Conservation (phyloP, 164 flowering plant species). For the Annona squamosa region DNA sequence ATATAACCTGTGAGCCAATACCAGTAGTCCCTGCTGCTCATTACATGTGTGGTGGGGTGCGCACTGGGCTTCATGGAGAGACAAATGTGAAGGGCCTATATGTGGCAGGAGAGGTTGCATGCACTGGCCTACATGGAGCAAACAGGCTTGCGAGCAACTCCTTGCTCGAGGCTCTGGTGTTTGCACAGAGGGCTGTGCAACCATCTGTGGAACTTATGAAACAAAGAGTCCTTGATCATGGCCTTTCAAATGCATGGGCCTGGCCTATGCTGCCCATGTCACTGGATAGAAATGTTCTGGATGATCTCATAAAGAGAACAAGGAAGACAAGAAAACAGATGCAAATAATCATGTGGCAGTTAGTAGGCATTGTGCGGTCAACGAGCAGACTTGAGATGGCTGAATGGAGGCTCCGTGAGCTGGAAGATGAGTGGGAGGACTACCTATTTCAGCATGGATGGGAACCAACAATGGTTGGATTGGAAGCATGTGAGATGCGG, state of each 20-base stretch:
- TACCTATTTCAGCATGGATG: constrained; percentile 67
- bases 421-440: constrained; percentile 81
- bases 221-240: constrained; percentile 20
- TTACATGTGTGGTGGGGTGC: constrained; percentile 99
- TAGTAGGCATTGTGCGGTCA: constrained; percentile 86
- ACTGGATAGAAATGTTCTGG: constrained; percentile 29
- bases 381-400: constrained; percentile 62
- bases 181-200: constrained; percentile 78
- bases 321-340: constrained; percentile 50
- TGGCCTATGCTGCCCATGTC: constrained; percentile 49
- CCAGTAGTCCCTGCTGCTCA: constrained; percentile 99
- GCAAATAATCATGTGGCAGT: constrained; percentile 83
- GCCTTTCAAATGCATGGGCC: constrained; percentile 45
- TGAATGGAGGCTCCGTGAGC: constrained; percentile 52
- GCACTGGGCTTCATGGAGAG: constrained; percentile 90
- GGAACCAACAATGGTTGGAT: constrained; percentile 77
- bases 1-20: constrained; percentile 78
- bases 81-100: constrained; percentile 76
- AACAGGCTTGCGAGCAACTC: constrained; percentile 96
- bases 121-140: constrained; percentile 99
- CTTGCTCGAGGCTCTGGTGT: constrained; percentile 89
- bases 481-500: constrained; percentile 91
- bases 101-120: constrained; percentile 98
- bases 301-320: constrained; percentile 37
- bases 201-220: constrained; percentile 77